Percentiles rank a stretch among this genome's conserved stretches.
Evolutionary conservation across 2,329 filamentous ascomycete genomes (phyloP).

Genomic region (Neoscytalidium dimidiatum): DNA sequence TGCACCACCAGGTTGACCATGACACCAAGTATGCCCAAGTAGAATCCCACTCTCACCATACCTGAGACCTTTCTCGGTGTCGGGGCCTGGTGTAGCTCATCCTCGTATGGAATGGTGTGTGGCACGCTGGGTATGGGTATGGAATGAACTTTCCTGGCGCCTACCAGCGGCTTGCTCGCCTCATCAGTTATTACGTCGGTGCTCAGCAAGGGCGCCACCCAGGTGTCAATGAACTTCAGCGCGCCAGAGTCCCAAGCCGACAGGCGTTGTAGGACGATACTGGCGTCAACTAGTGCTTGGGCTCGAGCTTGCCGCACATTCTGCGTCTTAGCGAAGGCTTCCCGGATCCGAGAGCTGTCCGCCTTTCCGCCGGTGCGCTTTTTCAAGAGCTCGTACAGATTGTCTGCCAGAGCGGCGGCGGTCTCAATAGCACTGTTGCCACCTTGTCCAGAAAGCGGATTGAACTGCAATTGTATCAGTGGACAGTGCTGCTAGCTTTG

Average conservation of each 20-base stretch:
- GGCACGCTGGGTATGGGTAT: background rate
- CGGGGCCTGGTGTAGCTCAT: slow-evolving; percentile 8
- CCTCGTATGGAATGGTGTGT: slow-evolving; percentile 13
- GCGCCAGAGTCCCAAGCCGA: background rate
- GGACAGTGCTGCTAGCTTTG: background rate
- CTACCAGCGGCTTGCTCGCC: background rate
- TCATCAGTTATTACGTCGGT: background rate
- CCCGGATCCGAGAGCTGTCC: background rate
- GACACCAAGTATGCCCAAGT: background rate
- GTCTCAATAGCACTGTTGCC: slow-evolving; percentile 27
- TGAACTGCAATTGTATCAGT: slow-evolving; percentile 15
- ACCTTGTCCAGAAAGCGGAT: slow-evolving; percentile 24
- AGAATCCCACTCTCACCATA: background rate
- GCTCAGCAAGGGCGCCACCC: background rate
- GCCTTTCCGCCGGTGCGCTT: background rate
- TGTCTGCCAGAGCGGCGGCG: slow-evolving; percentile 23
- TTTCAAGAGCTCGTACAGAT: background rate
- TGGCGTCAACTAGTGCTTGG: background rate
- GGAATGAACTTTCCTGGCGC: background rate
- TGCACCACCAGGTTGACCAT: background rate
- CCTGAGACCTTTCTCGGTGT: background rate
- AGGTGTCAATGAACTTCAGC: slow-evolving; percentile 4
- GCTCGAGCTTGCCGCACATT: background rate
- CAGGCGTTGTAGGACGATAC: background rate
- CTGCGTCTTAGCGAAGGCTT: background rate